Evolutionary conservation across 1,284 basidiomycete species (phyloP), one percentile per base, ranked within the genome.

Genomic region (Sphaerobolus stellatus): DNA sequence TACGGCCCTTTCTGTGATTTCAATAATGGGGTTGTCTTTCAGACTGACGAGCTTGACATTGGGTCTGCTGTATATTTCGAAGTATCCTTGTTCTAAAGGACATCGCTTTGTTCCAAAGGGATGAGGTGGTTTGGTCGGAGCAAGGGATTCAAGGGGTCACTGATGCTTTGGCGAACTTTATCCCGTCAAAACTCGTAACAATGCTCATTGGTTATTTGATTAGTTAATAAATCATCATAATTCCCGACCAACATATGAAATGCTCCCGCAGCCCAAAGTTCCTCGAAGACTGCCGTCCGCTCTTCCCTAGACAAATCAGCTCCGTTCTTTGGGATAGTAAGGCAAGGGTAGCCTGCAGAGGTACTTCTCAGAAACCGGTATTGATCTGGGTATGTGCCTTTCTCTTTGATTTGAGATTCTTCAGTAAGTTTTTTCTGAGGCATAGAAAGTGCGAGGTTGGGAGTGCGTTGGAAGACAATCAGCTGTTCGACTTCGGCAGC

Each of bases 381-480:
- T 16, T 18, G 16, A 3, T 27, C 18, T 25, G n/a, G 43, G 25
- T 45, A 45, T 3, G 3, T 27, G 16, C 25, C 43, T 5, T 45
- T 45, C 5, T 20, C 18, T 25, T 45, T 45, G n/a, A 24, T 27
- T 16, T 45, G 18, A 14, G 43, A 6, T 20, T 45, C 43, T 5
- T 16, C n/a, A 16, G 18, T 25, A 18, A 20, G 25, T 18, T 45
- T 27, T 25, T 20, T 3, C 43, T 45, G 43, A 18, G 16, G 3
- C 43, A 45, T 45, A 16, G 43, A 16, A 45, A 45, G 43, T 9
- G 43, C 43, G 5, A 45, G n/a, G 25, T 45, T 45, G 5, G 43
- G 43, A 25, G 43, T 45, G 18, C 43, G 43, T 13, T 45, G 43
- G 43, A 45, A 45, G n/a, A 45, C 43, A 24, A 24, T 45, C 5